Conservation (phyloP, 2,329 filamentous ascomycete species). For the Huntiella bhutanensis region DNA sequence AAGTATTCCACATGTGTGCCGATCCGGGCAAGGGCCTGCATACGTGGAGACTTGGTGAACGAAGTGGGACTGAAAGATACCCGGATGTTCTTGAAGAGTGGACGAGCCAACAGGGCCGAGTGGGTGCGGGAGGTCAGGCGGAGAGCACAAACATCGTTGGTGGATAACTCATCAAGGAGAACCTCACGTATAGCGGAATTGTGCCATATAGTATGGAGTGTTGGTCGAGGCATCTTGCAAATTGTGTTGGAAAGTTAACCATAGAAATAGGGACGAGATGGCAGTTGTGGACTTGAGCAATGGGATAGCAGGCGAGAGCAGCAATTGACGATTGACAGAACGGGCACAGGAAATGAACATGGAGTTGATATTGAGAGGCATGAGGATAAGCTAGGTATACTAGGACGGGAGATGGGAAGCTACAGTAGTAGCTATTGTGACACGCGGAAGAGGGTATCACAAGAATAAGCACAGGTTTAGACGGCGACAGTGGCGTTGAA, state of each 20-base stretch:
- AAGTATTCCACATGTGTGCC: constrained; percentile 63
- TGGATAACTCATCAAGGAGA: constrained; percentile 31
- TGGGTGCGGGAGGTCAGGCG: constrained; percentile 52
- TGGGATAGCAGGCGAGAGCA: background rate
- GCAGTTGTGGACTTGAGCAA: too few species aligned
- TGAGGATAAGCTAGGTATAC: too few species aligned
- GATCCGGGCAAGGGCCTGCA: constrained; percentile 58
- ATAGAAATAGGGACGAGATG: constrained; percentile 5
- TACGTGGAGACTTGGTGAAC: constrained; percentile 54
- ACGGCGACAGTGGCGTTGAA: too few species aligned
- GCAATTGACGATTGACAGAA: background rate
- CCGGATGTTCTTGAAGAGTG: constrained; percentile 49
- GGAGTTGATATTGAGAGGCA: background rate
- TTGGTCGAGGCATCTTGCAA: constrained; percentile 11
- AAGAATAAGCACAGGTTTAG: too few species aligned
- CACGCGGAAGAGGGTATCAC: too few species aligned
- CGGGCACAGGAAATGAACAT: background rate
- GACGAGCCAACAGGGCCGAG: constrained; percentile 48
- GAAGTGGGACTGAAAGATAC: constrained; percentile 54
- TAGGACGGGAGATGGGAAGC: too few species aligned
- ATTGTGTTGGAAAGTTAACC: constrained; percentile 8
- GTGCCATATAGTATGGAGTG: constrained; percentile 35
- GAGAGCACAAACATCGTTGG: constrained; percentile 36
- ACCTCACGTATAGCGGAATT: constrained; percentile 29
- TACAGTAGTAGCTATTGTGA: too few species aligned